Base-by-base conservation (phyloP, 1,284 basidiomycete species). In the Schizopora paradoxa region DNA sequence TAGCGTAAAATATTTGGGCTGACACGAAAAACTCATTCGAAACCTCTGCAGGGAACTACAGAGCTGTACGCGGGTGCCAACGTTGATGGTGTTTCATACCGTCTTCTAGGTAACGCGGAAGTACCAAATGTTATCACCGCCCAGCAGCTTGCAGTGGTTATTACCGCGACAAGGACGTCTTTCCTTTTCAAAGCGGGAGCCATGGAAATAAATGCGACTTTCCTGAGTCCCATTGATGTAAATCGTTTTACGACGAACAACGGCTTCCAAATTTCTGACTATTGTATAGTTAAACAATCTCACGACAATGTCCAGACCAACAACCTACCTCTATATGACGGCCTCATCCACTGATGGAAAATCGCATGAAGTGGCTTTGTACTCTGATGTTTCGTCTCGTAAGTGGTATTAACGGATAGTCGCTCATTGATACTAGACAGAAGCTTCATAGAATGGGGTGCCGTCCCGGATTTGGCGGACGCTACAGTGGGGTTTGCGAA, bases 181-280 rank as follows among this genome's bases (percentile, higher is more conserved):
- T 62, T 66, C 38, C 60, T 59, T 7, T 51, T 68, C 13, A 36
- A 59, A 5, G 68, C 69, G n/a, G 68, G 67, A 8, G 54, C 60
- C 14, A 56, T 72, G 33, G 46, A 56, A 14, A 51, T 72, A 8
- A 71, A 62, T 34, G 58, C 63, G 14, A 68, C 66, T 1, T 69
- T 64, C 44, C 49, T 67, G 5, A 67, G 61, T 51, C 70, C 68
- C 10, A 64, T 71, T 13, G 68, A 71, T 58, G 68, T 69, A 28
- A 19, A 58, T 35, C 19, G n/a, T n/a, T n/a, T n/a, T n/a, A n/a
- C n/a, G n/a, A n/a, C n/a, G n/a, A n/a, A n/a, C n/a, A n/a, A n/a
- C n/a, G n/a, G n/a, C n/a, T n/a, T n/a, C n/a, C n/a, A n/a, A n/a
- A n/a, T n/a, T n/a, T n/a, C n/a, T n/a, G n/a, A n/a, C n/a, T n/a